Base-by-base conservation (phyloP, 1,284 basidiomycete species). In the Cerrena zonata region DNA sequence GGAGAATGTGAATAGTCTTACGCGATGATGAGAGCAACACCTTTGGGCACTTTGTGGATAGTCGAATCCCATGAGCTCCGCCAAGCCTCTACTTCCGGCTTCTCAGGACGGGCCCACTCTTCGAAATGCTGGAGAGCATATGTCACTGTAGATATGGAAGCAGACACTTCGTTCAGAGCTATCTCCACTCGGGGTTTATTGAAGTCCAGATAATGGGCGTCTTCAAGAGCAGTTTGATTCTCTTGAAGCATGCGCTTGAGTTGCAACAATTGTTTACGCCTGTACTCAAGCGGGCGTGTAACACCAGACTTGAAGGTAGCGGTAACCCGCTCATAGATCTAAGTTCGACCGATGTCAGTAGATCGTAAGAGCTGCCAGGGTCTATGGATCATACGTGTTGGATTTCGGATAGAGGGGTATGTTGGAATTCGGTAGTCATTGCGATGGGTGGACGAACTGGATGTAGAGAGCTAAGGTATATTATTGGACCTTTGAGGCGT, bases 181-280 rank as follows among this genome's bases (percentile, higher is more conserved):
- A 60, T 58, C 57, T 79, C 77, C 7, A 70, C 63, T n/a, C 65
- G 64, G 3, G 74, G 76, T 57, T 78, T 78, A 44, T 75, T 78
- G 13, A 86, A 68, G 63, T 88, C 85, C 39, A 67, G 64, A 37
- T 69, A 51, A 36, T 81, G 56, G 1, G 82, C 75, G 26, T 74
- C 70, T 53, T 73, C 64, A 57, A 86, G 70, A 7, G 64, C 65
- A 11, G 70, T 63, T 40, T 68, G 61, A 63, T 87, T 84, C 56
- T 87, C 84, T 51, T 81, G 71, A 47, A 85, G 58, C 61, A 86
- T 64, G 52, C 75, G 83, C 11, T 76, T 77, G 39, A 87, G 69
- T 64, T 82, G 79, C 58, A 81, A 76, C 48, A 86, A 74, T 66
- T 86, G 82, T 49, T 75, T 74, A 53, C 79, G 74, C 36, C 84